Evolutionary conservation across 1,284 basidiomycete genomes (phyloP).

Genomic region (Cutaneotrichosporon arboriforme): DNA sequence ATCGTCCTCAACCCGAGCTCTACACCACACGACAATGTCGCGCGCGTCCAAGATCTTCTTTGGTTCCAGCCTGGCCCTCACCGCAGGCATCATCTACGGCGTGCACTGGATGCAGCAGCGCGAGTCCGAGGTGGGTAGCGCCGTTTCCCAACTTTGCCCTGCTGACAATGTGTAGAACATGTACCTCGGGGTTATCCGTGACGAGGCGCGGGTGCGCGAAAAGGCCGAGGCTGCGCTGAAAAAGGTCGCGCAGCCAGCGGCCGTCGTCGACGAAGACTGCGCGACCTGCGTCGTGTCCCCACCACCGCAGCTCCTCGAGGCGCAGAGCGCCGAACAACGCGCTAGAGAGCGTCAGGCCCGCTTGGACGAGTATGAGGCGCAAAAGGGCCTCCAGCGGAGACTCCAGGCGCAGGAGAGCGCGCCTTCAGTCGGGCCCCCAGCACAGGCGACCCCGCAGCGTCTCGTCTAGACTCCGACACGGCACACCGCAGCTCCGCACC

Average conservation of each 20-base stretch:
- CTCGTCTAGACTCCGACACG: not conserved
- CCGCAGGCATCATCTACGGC: conserved; percentile 73
- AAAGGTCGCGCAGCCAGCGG: conserved; percentile 26
- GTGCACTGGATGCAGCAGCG: conserved; percentile 84
- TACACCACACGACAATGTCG: conserved; percentile 54
- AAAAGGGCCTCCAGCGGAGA: conserved; percentile 29
- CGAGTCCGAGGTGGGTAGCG: conserved; percentile 72
- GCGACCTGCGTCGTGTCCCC: conserved; percentile 37
- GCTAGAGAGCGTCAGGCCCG: conserved; percentile 29
- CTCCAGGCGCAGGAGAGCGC: conserved; percentile 20
- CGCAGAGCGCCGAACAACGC: conserved; percentile 28
- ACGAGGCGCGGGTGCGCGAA: conserved; percentile 62
- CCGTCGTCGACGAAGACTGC: conserved; percentile 40
- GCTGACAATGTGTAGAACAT: conserved; percentile 63
- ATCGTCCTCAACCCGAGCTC: not conserved
- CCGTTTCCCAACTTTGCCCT: not conserved
- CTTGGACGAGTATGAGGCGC: conserved; percentile 35
- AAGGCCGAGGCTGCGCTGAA: conserved; percentile 19
- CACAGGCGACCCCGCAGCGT: not conserved
- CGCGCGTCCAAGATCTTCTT: conserved; percentile 72
- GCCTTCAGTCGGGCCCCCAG: not conserved
- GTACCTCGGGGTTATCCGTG: conserved; percentile 81
- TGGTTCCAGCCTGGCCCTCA: conserved; percentile 60
- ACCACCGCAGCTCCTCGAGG: conserved; percentile 38
- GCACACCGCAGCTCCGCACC: too few relatives aligned